Conservation (phyloP, 306 rosid species). For the Quercus rubra region DNA sequence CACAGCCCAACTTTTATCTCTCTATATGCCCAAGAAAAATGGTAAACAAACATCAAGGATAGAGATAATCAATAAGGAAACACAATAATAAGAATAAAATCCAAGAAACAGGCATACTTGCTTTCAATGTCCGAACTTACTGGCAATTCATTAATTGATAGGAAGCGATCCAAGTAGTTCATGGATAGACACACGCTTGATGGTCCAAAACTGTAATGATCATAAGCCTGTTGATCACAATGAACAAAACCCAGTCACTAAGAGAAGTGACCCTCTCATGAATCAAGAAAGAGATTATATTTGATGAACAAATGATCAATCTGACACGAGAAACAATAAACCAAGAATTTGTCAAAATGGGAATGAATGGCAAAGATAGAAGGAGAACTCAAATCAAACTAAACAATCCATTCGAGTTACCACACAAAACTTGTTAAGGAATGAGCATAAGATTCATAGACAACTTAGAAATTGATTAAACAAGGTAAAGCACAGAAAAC, state of each 20-base stretch:
- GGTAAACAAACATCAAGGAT: slow-evolving; percentile 3
- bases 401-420: slow-evolving; percentile 9
- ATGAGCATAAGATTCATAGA: not conserved
- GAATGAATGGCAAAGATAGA: not conserved
- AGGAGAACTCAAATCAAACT: slow-evolving; percentile 12
- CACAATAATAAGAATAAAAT: not conserved
- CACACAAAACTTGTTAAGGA: slow-evolving; percentile 13
- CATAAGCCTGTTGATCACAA: slow-evolving; percentile 60
- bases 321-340: not conserved
- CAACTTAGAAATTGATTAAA: not conserved
- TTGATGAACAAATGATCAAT: slow-evolving; percentile 10
- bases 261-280: slow-evolving; percentile 9
- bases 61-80: slow-evolving; percentile 7
- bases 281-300: slow-evolving; percentile 5
- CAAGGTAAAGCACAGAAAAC: slow-evolving; percentile 14
- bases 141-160: slow-evolving; percentile 47
- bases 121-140: slow-evolving; percentile 43
- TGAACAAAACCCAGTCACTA: slow-evolving; percentile 24
- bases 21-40: slow-evolving; percentile 30
- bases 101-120: slow-evolving; percentile 6
- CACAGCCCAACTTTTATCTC: slow-evolving; percentile 44
- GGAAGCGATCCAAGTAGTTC: slow-evolving; percentile 83
- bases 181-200: slow-evolving; percentile 48
- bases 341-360: not conserved
- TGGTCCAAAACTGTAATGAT: slow-evolving; percentile 54